A percentile compares a stretch with the other conserved stretches of the same genome.
Evolutionary conservation across 2,329 filamentous ascomycete genomes (phyloP).

Genomic region (Pseudogymnoascus sp.): DNA sequence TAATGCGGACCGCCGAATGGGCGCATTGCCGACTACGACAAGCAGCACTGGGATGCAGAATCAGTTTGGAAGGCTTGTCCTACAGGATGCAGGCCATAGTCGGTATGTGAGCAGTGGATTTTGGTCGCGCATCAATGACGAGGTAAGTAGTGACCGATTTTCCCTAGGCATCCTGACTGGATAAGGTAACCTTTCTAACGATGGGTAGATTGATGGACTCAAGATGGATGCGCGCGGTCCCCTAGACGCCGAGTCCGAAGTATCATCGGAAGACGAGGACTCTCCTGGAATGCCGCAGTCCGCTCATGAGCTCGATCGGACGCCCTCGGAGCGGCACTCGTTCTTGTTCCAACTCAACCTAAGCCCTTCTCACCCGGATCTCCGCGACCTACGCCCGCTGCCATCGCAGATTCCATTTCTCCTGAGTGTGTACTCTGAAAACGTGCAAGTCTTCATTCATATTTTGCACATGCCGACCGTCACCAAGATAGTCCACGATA

Average conservation of each 20-base stretch:
- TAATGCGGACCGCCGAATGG: slow-evolving; percentile 10
- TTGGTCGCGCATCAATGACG: slow-evolving; percentile 49
- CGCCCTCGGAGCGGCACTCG: slow-evolving; percentile 39
- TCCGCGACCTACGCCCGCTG: slow-evolving; percentile 40
- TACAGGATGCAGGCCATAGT: slow-evolving; percentile 32
- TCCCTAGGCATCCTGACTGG: neutral
- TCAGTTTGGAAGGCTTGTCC: slow-evolving; percentile 41
- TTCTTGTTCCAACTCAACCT: slow-evolving; percentile 45
- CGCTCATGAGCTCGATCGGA: slow-evolving; percentile 35
- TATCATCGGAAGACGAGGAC: slow-evolving; percentile 33
- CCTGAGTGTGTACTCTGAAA: slow-evolving; percentile 42
- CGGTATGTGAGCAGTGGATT: slow-evolving; percentile 44
- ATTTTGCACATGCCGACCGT: slow-evolving; percentile 41
- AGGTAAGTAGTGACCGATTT: slow-evolving; percentile 32
- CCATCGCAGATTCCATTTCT: slow-evolving; percentile 49
- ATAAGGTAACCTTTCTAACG: slow-evolving; percentile 17
- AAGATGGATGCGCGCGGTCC: slow-evolving; percentile 34
- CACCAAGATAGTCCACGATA: slow-evolving; percentile 35
- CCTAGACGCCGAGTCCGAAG: slow-evolving; percentile 29
- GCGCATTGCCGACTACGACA: neutral
- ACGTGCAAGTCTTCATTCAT: slow-evolving; percentile 39
- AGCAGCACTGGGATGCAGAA: slow-evolving; percentile 27
- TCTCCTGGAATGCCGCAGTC: slow-evolving; percentile 25
- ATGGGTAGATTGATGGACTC: slow-evolving; percentile 36
- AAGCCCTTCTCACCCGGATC: slow-evolving; percentile 23